phyloP scores from a whole-genome alignment of 495 filamentous ascomycete genomes.

The Daldinia grandis region DNA sequence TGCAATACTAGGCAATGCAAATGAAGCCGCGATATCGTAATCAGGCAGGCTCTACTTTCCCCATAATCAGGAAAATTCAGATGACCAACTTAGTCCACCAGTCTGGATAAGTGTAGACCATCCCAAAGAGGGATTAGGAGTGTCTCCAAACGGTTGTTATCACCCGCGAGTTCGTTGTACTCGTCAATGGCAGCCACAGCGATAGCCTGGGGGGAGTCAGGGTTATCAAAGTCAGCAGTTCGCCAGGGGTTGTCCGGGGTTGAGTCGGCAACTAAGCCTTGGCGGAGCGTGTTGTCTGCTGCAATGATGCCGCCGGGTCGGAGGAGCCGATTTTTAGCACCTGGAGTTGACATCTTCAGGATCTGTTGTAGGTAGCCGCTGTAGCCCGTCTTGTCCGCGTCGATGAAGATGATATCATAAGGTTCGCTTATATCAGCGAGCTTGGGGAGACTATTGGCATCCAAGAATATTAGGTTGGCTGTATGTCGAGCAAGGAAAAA shows the following conservation, averaged over 20 bases:
- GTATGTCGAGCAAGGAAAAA: not conserved
- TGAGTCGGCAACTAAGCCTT: conserved; percentile 46
- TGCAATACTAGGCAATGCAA: not conserved
- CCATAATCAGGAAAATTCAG: not conserved
- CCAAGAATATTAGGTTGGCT: not conserved
- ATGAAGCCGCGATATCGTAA: not conserved
- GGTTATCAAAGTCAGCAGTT: conserved; percentile 13
- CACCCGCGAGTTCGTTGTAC: conserved; percentile 44
- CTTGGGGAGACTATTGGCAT: conserved; percentile 33
- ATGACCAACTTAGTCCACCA: conserved; percentile 40
- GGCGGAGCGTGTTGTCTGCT: conserved; percentile 50
- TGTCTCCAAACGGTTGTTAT: conserved; percentile 42
- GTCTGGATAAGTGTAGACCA: conserved; percentile 42
- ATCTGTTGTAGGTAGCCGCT: conserved; percentile 44
- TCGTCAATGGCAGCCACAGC: conserved; percentile 34
- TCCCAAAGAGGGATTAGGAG: conserved; percentile 50
- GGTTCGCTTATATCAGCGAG: conserved; percentile 44
- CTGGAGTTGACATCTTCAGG: conserved; percentile 41
- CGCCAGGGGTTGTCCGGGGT: conserved; percentile 44
- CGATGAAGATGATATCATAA: conserved; percentile 53
- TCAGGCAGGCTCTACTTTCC: not conserved
- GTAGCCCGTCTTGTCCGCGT: conserved; percentile 52
- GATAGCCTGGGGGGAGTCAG: not conserved
- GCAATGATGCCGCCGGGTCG: conserved; percentile 47
- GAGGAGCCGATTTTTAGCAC: conserved; percentile 43